Base-by-base conservation (phyloP, 257 asterid species). In the Euphrasia confusa region DNA sequence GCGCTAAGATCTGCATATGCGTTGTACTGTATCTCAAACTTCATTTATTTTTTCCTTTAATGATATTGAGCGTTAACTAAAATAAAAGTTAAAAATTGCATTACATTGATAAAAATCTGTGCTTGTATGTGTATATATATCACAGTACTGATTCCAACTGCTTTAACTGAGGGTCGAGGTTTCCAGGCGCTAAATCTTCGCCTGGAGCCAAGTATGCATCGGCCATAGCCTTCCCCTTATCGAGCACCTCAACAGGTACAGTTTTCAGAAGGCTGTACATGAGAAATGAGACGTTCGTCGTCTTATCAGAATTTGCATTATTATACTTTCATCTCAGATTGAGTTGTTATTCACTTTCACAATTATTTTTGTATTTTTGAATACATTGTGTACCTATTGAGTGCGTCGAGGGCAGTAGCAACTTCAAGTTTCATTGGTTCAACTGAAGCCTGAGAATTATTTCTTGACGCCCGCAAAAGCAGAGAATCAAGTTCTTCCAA, bases 401-500 rank as follows among this genome's bases (percentile, higher is more conserved):
- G 74, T 35, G 96, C 96, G 74, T 67, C 54, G 21, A 85, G 75
- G 17, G 86, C 91, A 1, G 79, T 63, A 21, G 35, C 81, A 49
- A 87, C 84, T 44, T 82, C 68, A 10, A 45, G 71, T 71, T 86
- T 85, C 97, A 89, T 89, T 0, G 94, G 66, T 71, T 79, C 77
- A 65, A 86, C 47, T 4, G 95, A 71, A 63, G 84, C 70, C 53
- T 60, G 70, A n/a, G 84, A 72, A 10, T 80, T 83, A 53, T 84
- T 87, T 77, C 99, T 76, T 14, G 97, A 86, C 45, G 95, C 99
- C 39, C 76, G 90, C 68, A 86, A 69, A 47, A 92, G 93, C 69
- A 89, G 77, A 24, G 97, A 92, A 71, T 92, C 97, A 4, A 92
- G 99, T 66, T 87, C 96, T 83, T 92, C 97, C 87, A 92, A 72